Percentiles rank a stretch among this genome's conserved stretches.
phyloP scores from a whole-genome alignment of 2,329 filamentous ascomycete species.

The Colletotrichum liriopes region DNA sequence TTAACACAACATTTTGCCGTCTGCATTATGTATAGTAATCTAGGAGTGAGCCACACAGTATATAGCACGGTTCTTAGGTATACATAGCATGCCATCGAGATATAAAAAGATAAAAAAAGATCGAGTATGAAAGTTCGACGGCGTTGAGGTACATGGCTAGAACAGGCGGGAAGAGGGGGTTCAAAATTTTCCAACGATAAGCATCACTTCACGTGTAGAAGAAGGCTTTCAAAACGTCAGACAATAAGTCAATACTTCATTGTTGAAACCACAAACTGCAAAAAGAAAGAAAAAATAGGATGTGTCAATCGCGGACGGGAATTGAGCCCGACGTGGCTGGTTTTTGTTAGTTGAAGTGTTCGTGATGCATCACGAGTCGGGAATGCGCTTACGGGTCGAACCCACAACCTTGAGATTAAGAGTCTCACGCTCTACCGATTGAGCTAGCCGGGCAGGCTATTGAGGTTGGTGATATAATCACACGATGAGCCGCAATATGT shows the following conservation, averaged over 20 bases:
- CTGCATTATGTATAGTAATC: background rate
- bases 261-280: too few relatives aligned
- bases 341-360: background rate
- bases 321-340: constrained; percentile 42
- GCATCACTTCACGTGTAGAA: too few relatives aligned
- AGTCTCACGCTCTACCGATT: constrained; percentile 84
- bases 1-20: background rate
- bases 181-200: too few relatives aligned
- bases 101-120: too few relatives aligned
- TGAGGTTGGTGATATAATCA: background rate
- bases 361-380: background rate
- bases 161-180: too few relatives aligned
- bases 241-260: too few relatives aligned
- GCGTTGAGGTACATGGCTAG: too few relatives aligned
- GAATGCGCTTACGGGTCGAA: constrained; percentile 56
- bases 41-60: background rate
- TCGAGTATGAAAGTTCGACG: too few relatives aligned
- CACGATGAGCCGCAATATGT: background rate
- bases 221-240: too few relatives aligned
- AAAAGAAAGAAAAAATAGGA: background rate
- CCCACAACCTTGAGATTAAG: constrained; percentile 74
- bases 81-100: too few relatives aligned
- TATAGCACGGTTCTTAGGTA: too few relatives aligned
- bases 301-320: constrained; percentile 40
- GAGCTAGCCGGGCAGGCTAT: constrained; percentile 69